Percentiles rank a stretch among this genome's conserved stretches.
These are phyloP conservation scores for Metschnikowia drakensbergensis DNA, from an alignment of 805 yeast species.

Conservation along the genomic window DNA sequence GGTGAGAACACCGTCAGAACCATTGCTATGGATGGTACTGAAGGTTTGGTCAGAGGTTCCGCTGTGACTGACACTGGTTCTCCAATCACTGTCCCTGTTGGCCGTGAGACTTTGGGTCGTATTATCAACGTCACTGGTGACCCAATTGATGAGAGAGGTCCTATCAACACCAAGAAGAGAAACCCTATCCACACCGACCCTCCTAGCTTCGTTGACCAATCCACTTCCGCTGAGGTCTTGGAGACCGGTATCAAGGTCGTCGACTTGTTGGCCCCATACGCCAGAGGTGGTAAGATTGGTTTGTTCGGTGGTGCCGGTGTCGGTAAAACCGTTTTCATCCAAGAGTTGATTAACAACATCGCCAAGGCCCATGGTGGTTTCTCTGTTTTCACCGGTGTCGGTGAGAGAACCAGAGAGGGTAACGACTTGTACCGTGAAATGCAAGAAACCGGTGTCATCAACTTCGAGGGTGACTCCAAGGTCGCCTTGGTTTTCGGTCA, in stretches of 20 bases:
- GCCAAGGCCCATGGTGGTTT: constrained; percentile 99
- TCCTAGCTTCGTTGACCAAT: constrained; percentile 93
- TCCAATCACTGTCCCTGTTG: constrained; percentile 98
- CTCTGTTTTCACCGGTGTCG: constrained; percentile 99
- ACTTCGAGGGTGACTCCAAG: constrained; percentile 99
- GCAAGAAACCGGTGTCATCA: constrained; percentile 99
- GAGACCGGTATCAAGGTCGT: constrained; percentile 99
- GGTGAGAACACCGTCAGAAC: constrained; percentile 99
- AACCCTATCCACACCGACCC: constrained; percentile 99
- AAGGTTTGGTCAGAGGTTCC: constrained; percentile 98
- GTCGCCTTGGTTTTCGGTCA: constrained; percentile 99
- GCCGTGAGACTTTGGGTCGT: constrained; percentile 98
- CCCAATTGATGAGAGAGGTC: constrained; percentile 99
- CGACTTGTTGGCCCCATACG: constrained; percentile 98
- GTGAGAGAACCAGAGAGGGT: constrained; percentile 99
- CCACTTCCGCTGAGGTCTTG: constrained; percentile 95
- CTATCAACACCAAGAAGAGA: constrained; percentile 85
- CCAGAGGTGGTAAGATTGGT: constrained; percentile 99
- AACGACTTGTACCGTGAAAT: constrained; percentile 99
- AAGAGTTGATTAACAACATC: constrained; percentile 98
- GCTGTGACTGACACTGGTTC: constrained; percentile 91
- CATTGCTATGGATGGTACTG: constrained; percentile 99
- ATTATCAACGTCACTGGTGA: constrained; percentile 98
- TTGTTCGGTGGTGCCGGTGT: constrained; percentile 99
- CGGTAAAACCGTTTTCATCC: constrained; percentile 99